Conservation (phyloP, 2,329 filamentous ascomycete genomes). For the Aspergillus costaricaensis region DNA sequence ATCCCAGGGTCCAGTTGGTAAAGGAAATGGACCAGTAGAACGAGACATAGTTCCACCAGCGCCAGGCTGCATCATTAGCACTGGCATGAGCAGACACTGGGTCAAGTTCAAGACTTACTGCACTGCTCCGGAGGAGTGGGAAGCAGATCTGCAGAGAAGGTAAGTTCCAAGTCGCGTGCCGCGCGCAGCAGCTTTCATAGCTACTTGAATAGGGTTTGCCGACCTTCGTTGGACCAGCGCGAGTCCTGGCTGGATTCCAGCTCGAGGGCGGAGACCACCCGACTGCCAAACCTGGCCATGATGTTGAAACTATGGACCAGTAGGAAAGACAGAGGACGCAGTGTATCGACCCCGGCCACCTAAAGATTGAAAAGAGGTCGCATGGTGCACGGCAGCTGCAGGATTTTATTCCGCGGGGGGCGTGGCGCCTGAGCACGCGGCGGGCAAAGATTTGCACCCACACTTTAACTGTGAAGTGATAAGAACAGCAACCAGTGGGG, state of each 20-base stretch:
- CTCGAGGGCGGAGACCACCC: constrained; percentile 1
- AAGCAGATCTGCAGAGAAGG: constrained; percentile 8
- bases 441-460: neutral
- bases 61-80: constrained; percentile 10
- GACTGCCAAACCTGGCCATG: constrained; percentile 3
- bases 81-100: neutral
- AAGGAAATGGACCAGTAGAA: constrained; percentile 12
- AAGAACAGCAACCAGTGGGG: neutral
- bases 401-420: constrained; percentile 5
- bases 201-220: neutral
- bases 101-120: neutral
- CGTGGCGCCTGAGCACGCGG: neutral
- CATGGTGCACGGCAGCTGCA: neutral
- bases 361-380: neutral
- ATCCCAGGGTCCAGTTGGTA: constrained; percentile 13
- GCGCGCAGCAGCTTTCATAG: neutral
- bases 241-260: constrained; percentile 9
- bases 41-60: constrained; percentile 11
- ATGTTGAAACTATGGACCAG: neutral
- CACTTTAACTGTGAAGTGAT: neutral
- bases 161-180: neutral
- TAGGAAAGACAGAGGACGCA: neutral
- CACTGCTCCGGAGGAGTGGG: constrained; percentile 10
- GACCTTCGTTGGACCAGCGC: constrained; percentile 11
- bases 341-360: neutral